A percentile compares a stretch with the other conserved stretches of the same genome.
phyloP scores from a whole-genome alignment of 176 grass and related monocot genomes.

The Poa annua region DNA sequence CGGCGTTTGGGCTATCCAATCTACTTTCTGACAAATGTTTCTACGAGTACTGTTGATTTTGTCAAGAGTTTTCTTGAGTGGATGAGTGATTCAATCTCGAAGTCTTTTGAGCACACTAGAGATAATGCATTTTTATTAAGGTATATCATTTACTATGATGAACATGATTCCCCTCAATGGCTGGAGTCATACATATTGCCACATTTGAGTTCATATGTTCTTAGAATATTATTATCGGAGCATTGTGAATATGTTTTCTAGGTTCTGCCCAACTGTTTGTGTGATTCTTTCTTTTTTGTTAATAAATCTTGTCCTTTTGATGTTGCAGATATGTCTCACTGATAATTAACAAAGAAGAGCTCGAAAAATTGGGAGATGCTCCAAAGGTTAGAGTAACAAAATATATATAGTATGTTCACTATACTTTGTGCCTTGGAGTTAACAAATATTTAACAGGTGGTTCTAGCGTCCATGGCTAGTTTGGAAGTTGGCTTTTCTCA shows the following conservation, averaged over 20 bases:
- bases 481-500: slow-evolving; percentile 96
- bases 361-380: slow-evolving; percentile 73
- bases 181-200: background rate
- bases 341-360: slow-evolving; percentile 90
- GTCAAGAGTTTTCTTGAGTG: slow-evolving; percentile 99
- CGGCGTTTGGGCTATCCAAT: slow-evolving; percentile 76
- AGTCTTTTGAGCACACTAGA: slow-evolving; percentile 86
- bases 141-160: slow-evolving; percentile 40
- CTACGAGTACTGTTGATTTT: slow-evolving; percentile 86
- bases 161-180: background rate
- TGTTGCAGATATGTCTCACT: slow-evolving; percentile 66
- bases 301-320: slow-evolving; percentile 27
- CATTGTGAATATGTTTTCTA: background rate
- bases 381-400: slow-evolving; percentile 77
- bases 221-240: slow-evolving; percentile 9
- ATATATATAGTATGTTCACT: slow-evolving; percentile 24
- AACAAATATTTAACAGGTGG: slow-evolving; percentile 69
- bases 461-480: slow-evolving; percentile 95
- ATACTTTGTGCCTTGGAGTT: slow-evolving; percentile 39
- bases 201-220: slow-evolving; percentile 17
- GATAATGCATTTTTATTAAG: slow-evolving; percentile 88
- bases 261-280: slow-evolving; percentile 1
- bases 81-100: slow-evolving; percentile 94
- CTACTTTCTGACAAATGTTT: slow-evolving; percentile 96
- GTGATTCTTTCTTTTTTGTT: slow-evolving; percentile 33